Percentiles rank a stretch among this genome's conserved stretches.
phyloP scores from a whole-genome alignment of 768 basidiomycete genomes.

The Panellus pusillus region DNA sequence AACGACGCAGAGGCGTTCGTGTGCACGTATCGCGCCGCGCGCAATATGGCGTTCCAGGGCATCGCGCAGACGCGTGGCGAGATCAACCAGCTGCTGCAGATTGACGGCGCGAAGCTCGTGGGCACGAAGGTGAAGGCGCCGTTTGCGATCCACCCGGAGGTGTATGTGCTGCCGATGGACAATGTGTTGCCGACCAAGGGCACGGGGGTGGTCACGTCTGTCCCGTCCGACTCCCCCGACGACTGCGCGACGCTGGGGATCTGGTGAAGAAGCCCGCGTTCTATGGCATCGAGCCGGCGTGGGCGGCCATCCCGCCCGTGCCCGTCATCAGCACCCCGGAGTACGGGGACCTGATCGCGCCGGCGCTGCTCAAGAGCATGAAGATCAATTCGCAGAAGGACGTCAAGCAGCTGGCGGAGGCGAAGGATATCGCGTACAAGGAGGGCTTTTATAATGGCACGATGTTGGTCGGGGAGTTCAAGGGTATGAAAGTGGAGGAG shows the following conservation, averaged over 20 bases:
- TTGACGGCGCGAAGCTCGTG: constrained; percentile 77
- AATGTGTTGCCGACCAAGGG: constrained; percentile 96
- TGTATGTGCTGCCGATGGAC: constrained; percentile 99
- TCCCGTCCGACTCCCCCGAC: constrained; percentile 97
- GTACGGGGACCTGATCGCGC: constrained; percentile 92
- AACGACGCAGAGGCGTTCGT: constrained; percentile 88
- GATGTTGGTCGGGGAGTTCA: constrained; percentile 90
- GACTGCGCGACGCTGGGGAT: constrained; percentile 89
- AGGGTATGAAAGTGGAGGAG: constrained; percentile 84
- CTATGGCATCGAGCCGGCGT: constrained; percentile 90
- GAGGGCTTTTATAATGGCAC: constrained; percentile 96
- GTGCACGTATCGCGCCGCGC: constrained; percentile 83
- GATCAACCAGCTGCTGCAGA: constrained; percentile 69
- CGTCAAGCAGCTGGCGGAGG: constrained; percentile 87
- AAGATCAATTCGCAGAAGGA: constrained; percentile 98
- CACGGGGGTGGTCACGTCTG: constrained; percentile 97
- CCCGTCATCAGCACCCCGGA: constrained; percentile 86
- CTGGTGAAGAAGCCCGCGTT: constrained; percentile 95
- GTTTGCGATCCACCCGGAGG: constrained; percentile 75
- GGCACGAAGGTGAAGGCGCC: constrained; percentile 92
- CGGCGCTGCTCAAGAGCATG: constrained; percentile 77
- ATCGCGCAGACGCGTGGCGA: constrained; percentile 71
- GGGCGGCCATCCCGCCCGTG: constrained; percentile 82
- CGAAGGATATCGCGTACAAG: constrained; percentile 97
- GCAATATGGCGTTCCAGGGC: constrained; percentile 98